These are phyloP conservation scores for Paraphaeosphaeria sporulosa DNA, from an alignment of 2,329 filamentous ascomycete species.

Conservation along the genomic window DNA sequence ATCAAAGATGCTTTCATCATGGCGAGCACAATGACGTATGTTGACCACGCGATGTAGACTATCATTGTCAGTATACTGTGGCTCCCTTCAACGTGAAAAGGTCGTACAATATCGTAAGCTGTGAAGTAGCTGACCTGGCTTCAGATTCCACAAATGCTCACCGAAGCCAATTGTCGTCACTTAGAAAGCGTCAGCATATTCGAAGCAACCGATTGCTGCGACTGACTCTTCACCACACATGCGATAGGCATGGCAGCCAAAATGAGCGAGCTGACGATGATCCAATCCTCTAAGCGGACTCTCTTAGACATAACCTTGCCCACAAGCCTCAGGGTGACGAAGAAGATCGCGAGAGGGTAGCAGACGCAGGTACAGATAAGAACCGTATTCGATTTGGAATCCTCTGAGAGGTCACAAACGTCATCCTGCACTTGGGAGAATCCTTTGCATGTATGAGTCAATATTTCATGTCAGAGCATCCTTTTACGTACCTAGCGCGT, in stretches of 20 bases:
- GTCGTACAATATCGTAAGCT: conserved; percentile 26
- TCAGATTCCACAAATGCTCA: conserved; percentile 34
- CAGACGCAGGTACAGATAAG: conserved; percentile 25
- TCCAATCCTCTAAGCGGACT: conserved; percentile 23
- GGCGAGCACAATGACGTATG: conserved; percentile 30
- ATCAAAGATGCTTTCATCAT: conserved; percentile 37
- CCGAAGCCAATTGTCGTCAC: conserved; percentile 34
- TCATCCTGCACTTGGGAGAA: conserved; percentile 24
- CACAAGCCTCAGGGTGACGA: conserved; percentile 19
- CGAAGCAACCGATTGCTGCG: background rate
- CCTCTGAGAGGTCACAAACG: conserved; percentile 29
- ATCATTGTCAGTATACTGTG: conserved; percentile 1
- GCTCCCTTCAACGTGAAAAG: background rate
- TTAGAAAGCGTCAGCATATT: background rate
- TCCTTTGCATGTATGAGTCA: background rate
- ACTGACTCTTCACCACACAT: conserved; percentile 25
- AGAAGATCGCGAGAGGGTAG: conserved; percentile 23
- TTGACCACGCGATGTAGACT: conserved; percentile 32
- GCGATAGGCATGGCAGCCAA: conserved; percentile 17
- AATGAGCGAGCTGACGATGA: conserved; percentile 18
- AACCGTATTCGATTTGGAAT: conserved; percentile 23
- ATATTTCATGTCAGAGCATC: background rate
- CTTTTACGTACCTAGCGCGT: conserved; percentile 23
- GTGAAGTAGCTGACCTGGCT: conserved; percentile 21
- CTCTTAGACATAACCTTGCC: conserved; percentile 24